Conservation (phyloP, 495 filamentous ascomycete genomes). For the Hypoxylon lienhwacheense region DNA sequence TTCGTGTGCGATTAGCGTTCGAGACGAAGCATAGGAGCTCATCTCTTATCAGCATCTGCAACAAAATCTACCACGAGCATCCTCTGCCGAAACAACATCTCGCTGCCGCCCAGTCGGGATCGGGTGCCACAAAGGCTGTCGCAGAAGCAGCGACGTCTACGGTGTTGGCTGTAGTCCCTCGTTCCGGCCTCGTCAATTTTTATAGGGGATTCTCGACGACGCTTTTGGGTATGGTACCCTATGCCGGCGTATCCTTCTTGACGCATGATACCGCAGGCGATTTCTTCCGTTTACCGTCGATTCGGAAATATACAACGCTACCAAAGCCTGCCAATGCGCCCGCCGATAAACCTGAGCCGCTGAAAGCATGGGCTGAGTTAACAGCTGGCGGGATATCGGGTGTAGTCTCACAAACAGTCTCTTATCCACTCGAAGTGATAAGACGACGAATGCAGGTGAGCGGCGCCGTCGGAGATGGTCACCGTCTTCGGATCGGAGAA, state of each 20-base stretch:
- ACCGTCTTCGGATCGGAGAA: constrained; percentile 73
- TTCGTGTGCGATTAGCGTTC: constrained; percentile 89
- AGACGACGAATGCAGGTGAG: constrained; percentile 93
- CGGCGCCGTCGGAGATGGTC: constrained; percentile 89
- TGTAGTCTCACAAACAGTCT: constrained; percentile 82
- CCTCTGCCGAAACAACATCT: constrained; percentile 33
- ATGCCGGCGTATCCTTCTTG: constrained; percentile 96
- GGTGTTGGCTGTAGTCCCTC: constrained; percentile 51
- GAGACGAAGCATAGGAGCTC: constrained; percentile 75
- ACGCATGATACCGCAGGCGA: constrained; percentile 89
- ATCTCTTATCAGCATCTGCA: constrained; percentile 70
- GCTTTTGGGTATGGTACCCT: constrained; percentile 90
- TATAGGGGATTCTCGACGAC: constrained; percentile 93
- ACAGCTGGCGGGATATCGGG: constrained; percentile 82
- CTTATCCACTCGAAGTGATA: constrained; percentile 92
- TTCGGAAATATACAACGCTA: constrained; percentile 69
- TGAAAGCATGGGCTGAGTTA: constrained; percentile 81
- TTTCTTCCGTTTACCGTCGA: constrained; percentile 64
- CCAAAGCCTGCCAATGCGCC: constrained; percentile 48
- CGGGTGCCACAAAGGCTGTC: constrained; percentile 18
- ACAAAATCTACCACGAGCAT: constrained; percentile 79
- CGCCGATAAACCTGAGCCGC: constrained; percentile 61
- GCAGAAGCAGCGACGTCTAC: constrained; percentile 36
- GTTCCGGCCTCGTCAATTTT: constrained; percentile 79
- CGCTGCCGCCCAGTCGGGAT: constrained; percentile 9